These are phyloP conservation scores for Talaromyces ruber DNA, from an alignment of 495 filamentous ascomycete species.

Conservation along the genomic window DNA sequence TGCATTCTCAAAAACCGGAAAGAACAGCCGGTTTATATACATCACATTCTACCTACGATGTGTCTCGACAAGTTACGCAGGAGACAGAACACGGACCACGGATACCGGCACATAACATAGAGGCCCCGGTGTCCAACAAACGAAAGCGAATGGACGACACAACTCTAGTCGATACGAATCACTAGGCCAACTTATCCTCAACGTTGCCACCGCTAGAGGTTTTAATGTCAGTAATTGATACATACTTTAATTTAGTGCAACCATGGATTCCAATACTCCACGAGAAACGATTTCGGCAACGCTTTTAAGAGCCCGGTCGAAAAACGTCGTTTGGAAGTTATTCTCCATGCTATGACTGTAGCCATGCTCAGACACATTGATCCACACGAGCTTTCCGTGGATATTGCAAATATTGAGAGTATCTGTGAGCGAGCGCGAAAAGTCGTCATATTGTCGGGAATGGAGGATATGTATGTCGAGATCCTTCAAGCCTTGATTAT, in stretches of 20 bases:
- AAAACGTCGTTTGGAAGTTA: neutral
- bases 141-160: neutral
- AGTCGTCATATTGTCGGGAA: constrained; percentile 21
- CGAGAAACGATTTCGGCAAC: constrained; percentile 17
- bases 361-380: neutral
- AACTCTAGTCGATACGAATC: neutral
- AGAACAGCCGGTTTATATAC: neutral
- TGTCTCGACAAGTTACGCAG: neutral
- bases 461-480: constrained; percentile 26
- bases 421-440: neutral
- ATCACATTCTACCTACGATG: neutral
- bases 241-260: constrained; percentile 23
- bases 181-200: neutral
- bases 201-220: constrained; percentile 12
- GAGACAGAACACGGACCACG: neutral
- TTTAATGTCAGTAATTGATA: constrained; percentile 16
- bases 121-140: neutral
- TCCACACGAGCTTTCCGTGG: neutral
- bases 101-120: neutral
- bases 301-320: constrained; percentile 2
- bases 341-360: neutral
- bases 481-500: constrained; percentile 30
- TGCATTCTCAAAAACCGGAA: neutral
- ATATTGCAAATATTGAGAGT: neutral
- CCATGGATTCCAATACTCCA: constrained; percentile 34